Evolutionary conservation across 768 basidiomycete genomes (phyloP), one percentile per base, ranked within the genome.

Genomic region (Macrolepiota dolichaula): DNA sequence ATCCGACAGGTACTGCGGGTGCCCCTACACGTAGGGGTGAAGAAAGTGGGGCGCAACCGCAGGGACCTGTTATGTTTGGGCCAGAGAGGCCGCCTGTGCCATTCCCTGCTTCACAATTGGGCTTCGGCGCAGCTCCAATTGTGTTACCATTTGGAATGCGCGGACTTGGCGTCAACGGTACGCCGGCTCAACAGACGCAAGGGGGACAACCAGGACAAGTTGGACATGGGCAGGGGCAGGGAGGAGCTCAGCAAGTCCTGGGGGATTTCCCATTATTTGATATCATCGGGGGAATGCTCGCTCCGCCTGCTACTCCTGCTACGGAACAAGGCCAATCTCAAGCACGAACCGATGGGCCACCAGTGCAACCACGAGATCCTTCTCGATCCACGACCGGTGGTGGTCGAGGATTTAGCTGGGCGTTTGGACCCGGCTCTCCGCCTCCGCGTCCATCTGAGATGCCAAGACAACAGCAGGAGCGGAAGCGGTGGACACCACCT

Each of bases 401-500:
- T 32, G 29, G 29, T 32, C 15, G 19, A 32, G 10, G 17, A 11
- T 17, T 49, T 5, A 27, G 22, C 11, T 49, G 22, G 50, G 24
- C 46, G 17, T 42, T 15, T 44, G 22, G 42, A n/a, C 40, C 53
- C 4, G 59, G 52, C n/a, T 59, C 47, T 25, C 57, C 59, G 15
- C 25, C 27, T 12, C 51, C 59, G 32, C 59, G 57, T 24, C 59
- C 47, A 47, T 53, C 62, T 13, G 54, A 17, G 19, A 17, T 17
- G 42, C 63, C 55, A 11, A 44, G 57, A 9, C 61, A 63, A 27
- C 66, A 60, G 15, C 63, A 61, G 4, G 71, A 76, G 51, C 74
- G 70, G 63, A 80, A 79, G 66, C 70, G 76, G 54, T 92, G 89
- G 89, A 72, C 76, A 2, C 76, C 79, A 1, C 89, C 89, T 0